These are phyloP conservation scores for Phytophthora pisi DNA, from an alignment of 352 stramenopile species.

Conservation along the genomic window DNA sequence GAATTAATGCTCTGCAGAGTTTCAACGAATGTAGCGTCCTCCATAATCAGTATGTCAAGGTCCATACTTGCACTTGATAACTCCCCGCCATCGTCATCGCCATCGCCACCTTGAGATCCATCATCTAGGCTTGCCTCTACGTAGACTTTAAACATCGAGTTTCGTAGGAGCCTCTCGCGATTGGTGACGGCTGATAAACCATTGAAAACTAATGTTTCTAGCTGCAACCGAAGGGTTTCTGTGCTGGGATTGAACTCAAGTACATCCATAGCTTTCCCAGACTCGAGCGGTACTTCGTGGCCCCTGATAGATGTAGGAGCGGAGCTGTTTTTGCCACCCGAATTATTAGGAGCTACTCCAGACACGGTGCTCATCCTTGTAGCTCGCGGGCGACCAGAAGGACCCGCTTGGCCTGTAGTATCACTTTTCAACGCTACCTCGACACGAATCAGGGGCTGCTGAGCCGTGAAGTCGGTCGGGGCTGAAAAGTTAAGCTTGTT, in stretches of 20 bases:
- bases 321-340: not conserved
- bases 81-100: slow-evolving; percentile 48
- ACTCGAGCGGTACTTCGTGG: not conserved
- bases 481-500: slow-evolving; percentile 8
- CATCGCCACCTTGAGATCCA: slow-evolving; percentile 37
- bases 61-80: slow-evolving; percentile 60
- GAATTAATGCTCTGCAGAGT: slow-evolving; percentile 58
- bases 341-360: not conserved
- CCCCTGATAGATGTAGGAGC: not conserved
- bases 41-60: slow-evolving; percentile 83
- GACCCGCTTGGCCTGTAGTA: not conserved
- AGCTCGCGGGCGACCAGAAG: not conserved
- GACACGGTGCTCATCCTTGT: not conserved
- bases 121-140: slow-evolving; percentile 63
- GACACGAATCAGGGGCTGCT: slow-evolving; percentile 62
- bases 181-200: slow-evolving; percentile 72
- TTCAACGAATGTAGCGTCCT: slow-evolving; percentile 64
- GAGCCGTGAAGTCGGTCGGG: not conserved
- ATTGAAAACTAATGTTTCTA: slow-evolving; percentile 74
- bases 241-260: slow-evolving; percentile 58
- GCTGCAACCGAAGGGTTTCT: slow-evolving; percentile 64
- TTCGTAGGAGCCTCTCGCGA: slow-evolving; percentile 62
- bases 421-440: slow-evolving; percentile 52
- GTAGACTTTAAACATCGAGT: slow-evolving; percentile 72
- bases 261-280: slow-evolving; percentile 29